phyloP scores from a whole-genome alignment of 495 filamentous ascomycete species.

The Aspergillus sparsus region DNA sequence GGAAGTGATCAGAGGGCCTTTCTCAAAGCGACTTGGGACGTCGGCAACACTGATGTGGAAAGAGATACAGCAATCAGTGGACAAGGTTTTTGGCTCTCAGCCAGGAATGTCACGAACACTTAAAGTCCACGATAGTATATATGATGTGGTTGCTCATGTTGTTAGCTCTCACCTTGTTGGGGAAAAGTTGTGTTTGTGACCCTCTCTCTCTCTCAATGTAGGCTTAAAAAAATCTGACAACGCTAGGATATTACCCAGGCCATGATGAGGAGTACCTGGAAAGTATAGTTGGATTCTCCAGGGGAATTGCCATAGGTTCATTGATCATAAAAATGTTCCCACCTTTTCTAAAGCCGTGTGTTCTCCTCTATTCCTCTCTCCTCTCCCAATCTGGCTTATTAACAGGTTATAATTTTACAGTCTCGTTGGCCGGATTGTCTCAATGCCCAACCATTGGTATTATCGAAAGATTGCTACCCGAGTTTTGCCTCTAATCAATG shows the following conservation, averaged over 20 bases:
- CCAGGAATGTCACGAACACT: background rate
- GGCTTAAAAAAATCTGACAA: background rate
- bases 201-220: background rate
- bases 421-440: background rate
- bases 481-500: constrained; percentile 2
- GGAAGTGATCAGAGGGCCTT: background rate
- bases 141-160: background rate
- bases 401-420: background rate
- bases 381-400: too few species aligned
- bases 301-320: background rate
- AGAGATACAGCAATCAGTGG: constrained; percentile 3
- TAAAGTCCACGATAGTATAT: constrained; percentile 1
- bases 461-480: background rate
- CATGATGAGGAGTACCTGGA: background rate
- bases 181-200: background rate
- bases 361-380: background rate
- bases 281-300: background rate
- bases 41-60: background rate
- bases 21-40: background rate
- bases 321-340: constrained; percentile 3
- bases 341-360: background rate
- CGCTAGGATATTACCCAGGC: background rate
- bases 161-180: background rate
- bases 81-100: constrained; percentile 1
- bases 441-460: background rate